Evolutionary conservation across 2,329 filamentous ascomycete genomes (phyloP).

Genomic region (Colletotrichum ledebouriae): DNA sequence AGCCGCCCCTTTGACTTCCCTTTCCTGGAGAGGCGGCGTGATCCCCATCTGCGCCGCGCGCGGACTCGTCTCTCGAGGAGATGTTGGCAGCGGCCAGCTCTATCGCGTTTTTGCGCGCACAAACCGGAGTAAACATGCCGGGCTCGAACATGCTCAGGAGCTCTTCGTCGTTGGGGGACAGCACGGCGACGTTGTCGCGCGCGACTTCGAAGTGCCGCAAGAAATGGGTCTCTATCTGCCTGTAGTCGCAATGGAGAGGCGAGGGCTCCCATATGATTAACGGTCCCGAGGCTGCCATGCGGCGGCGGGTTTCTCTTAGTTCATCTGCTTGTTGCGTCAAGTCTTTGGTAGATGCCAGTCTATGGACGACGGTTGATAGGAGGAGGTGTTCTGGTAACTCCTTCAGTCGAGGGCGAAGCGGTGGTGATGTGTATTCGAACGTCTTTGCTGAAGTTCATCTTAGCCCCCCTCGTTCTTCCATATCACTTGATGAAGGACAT

Average conservation of each 20-base stretch:
- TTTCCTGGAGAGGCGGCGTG: too few relatives aligned
- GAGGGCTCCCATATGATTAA: slow-evolving; percentile 33
- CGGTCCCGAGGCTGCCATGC: accelerated
- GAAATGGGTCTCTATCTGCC: too few relatives aligned
- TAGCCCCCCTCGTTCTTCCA: background rate
- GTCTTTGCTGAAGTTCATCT: slow-evolving; percentile 3
- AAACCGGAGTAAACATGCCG: accelerated
- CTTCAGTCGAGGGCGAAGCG: background rate
- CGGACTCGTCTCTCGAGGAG: background rate
- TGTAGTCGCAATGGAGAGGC: background rate
- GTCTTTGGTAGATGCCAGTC: background rate
- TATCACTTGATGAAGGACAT: background rate
- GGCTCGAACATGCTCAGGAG: background rate
- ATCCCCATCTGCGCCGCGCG: too few relatives aligned
- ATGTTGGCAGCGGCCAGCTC: background rate
- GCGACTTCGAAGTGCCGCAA: background rate
- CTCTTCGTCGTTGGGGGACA: slow-evolving; percentile 17
- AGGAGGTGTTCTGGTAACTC: background rate
- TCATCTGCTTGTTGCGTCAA: background rate
- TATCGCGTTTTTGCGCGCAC: background rate
- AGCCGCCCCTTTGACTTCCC: background rate
- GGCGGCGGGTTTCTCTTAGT: background rate
- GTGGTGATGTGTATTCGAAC: slow-evolving; percentile 1
- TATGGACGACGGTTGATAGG: slow-evolving; percentile 4
- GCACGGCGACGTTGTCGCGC: background rate